Percentiles rank a stretch among this genome's conserved stretches.
Conservation (phyloP, 78 protist genomes). For the Cavenderia fasciculata region DNA sequence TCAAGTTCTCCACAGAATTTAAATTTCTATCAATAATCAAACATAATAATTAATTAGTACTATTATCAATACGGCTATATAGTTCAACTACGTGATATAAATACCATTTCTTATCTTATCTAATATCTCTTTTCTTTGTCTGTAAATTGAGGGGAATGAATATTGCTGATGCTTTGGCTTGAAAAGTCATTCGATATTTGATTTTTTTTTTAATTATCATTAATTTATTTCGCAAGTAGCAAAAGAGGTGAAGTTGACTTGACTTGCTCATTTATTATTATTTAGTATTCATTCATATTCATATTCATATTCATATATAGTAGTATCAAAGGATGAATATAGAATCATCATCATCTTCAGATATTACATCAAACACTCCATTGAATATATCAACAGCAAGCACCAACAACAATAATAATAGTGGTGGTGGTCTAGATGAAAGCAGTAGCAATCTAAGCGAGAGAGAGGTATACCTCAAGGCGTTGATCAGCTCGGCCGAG, state of each 20-base stretch:
- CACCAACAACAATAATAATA: background rate
- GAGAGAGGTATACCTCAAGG: conserved; percentile 39
- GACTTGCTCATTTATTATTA: too few species aligned
- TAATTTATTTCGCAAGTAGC: too few species aligned
- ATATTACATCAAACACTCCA: background rate
- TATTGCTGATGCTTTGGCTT: too few species aligned
- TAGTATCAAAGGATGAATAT: background rate
- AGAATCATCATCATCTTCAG: background rate
- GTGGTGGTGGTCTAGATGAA: background rate
- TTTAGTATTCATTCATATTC: too few species aligned
- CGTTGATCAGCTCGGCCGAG: conserved; percentile 32
- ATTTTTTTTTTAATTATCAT: too few species aligned
- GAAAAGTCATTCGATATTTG: too few species aligned
- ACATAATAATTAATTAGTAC: background rate
- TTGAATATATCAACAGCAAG: background rate
- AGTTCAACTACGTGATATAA: too few species aligned
- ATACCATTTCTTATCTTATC: conserved; percentile 18
- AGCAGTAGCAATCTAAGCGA: background rate
- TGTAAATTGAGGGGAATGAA: too few species aligned
- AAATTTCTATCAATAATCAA: conserved; percentile 76
- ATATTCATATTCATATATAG: too few species aligned
- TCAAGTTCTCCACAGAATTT: conserved; percentile 92
- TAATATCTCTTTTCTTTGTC: conserved; percentile 1
- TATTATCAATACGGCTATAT: too few species aligned
- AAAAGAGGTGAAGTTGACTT: too few species aligned